Base-by-base conservation (phyloP, 139 green algal species). In the Chlamydomonas applanata region DNA sequence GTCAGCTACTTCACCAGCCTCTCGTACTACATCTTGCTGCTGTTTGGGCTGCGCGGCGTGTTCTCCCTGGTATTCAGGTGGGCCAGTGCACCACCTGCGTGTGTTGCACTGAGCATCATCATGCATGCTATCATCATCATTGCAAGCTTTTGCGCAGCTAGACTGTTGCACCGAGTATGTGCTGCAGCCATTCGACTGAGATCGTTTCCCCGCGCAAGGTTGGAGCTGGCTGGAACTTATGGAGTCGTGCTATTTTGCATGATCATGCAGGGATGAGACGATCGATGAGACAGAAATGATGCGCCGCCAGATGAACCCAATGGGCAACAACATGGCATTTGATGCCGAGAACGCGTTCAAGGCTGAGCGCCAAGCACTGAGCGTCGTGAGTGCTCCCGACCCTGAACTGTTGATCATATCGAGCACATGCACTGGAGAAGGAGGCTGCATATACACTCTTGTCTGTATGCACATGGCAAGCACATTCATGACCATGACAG, bases 21-120 rank as follows among this genome's bases (percentile, higher is more conserved):
- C 20, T 97, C 91, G 24, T 98, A 92, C 82, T 98, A 97, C 86
- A 93, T 98, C 69, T 84, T 97, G 45, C 83, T 96, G 73, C 85
- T 97, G 40, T 97, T 98, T 82, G 81, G 92, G 79, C 80, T 91
- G 44, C 78, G 91, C 0, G 93, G 93, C 9, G 78, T 91, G 0
- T 90, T 98, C 57, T 91, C 71, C 32, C 85, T 98, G 2, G 84
- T 96, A 16, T 97, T 97, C 79, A 77, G 84, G 76, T 79, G 52
- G 20, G 79, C 3, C 35, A 16, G 11, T 22, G 29, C 44, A 40
- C 27, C 27, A 24, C 11, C 16, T 13, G 0, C 22, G 20, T 71
- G 20, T 54, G 19, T 7, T 9, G 16, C 2, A 35, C 4, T 5
- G 36, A 46, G 32, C 7, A 49, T 19, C 40, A 49, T 49, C 40